A percentile compares a stretch with the other conserved stretches of the same genome.
Evolutionary conservation across 306 rosid genomes (phyloP).

Genomic region (Purshia tridentata): DNA sequence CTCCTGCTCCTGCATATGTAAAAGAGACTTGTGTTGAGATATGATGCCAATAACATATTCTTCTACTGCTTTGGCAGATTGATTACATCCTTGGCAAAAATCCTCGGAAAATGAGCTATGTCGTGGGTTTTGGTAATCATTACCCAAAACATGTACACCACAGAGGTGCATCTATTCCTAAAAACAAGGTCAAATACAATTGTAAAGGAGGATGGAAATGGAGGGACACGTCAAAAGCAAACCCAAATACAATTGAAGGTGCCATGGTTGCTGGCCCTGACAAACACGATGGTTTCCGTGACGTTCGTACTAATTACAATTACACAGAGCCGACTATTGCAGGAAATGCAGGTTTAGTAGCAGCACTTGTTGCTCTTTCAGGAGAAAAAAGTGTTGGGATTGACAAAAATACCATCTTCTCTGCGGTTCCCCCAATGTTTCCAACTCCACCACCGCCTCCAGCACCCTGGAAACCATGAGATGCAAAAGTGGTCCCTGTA

Average conservation of each 20-base stretch:
- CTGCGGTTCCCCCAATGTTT: constrained; percentile 96
- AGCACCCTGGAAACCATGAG: constrained; percentile 95
- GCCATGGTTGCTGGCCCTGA: constrained; percentile 99
- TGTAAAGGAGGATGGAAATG: constrained; percentile 99
- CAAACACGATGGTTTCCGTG: constrained; percentile 84
- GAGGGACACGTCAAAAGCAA: constrained; percentile 77
- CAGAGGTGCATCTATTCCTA: constrained; percentile 92
- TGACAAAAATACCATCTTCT: constrained; percentile 89
- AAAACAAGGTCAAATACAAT: constrained; percentile 79
- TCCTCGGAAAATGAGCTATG: constrained; percentile 84
- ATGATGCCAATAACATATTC: background rate
- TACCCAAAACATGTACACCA: constrained; percentile 94
- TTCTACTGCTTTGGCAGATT: constrained; percentile 54
- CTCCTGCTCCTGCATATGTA: background rate
- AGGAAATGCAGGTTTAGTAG: constrained; percentile 94
- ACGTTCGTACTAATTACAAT: constrained; percentile 81
- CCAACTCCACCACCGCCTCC: constrained; percentile 99
- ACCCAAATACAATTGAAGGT: constrained; percentile 80
- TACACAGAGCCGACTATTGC: constrained; percentile 97
- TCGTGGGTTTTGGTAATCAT: constrained; percentile 79
- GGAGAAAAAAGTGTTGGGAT: constrained; percentile 65
- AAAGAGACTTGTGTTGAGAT: background rate
- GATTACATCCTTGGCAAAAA: constrained; percentile 92
- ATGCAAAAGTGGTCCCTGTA: background rate
- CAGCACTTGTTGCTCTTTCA: constrained; percentile 84